Percentiles rank a stretch among this genome's conserved stretches.
Conservation (phyloP, 2,329 filamentous ascomycete genomes). For the Colletotrichum sp. region DNA sequence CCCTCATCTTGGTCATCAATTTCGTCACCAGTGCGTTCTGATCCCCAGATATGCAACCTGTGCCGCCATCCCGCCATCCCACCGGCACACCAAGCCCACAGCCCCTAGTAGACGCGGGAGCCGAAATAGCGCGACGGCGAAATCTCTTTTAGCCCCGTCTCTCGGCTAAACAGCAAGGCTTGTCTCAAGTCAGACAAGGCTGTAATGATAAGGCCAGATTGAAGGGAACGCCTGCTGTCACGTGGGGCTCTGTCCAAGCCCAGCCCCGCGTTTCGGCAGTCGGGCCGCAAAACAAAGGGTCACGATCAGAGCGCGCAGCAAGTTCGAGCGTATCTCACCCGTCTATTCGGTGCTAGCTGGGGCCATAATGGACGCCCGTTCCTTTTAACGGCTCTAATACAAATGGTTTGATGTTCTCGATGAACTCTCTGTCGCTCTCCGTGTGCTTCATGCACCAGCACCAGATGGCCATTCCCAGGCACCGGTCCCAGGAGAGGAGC, state of each 20-base stretch:
- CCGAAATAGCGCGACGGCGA: not conserved
- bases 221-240: not conserved
- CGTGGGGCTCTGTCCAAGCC: not conserved
- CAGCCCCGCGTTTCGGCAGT: not conserved
- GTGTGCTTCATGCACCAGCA: slow-evolving; percentile 8
- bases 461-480: slow-evolving; percentile 12
- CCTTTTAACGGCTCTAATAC: not conserved
- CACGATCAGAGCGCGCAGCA: not conserved
- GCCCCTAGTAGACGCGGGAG: not conserved
- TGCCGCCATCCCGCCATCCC: slow-evolving; percentile 5
- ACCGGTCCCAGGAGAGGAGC: slow-evolving; percentile 5
- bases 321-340: not conserved
- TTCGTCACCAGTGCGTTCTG: not conserved
- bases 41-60: not conserved
- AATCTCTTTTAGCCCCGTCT: not conserved
- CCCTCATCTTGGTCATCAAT: not conserved
- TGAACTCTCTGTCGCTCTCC: slow-evolving; percentile 10
- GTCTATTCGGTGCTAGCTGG: not conserved
- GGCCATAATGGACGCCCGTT: not conserved
- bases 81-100: not conserved
- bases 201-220: not conserved
- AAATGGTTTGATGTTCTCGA: slow-evolving; percentile 12
- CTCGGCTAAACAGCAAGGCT: not conserved
- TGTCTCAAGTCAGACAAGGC: not conserved
- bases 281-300: not conserved